These are phyloP conservation scores for Claviceps sp. DNA, from an alignment of 2,329 filamentous ascomycete species.

Conservation along the genomic window DNA sequence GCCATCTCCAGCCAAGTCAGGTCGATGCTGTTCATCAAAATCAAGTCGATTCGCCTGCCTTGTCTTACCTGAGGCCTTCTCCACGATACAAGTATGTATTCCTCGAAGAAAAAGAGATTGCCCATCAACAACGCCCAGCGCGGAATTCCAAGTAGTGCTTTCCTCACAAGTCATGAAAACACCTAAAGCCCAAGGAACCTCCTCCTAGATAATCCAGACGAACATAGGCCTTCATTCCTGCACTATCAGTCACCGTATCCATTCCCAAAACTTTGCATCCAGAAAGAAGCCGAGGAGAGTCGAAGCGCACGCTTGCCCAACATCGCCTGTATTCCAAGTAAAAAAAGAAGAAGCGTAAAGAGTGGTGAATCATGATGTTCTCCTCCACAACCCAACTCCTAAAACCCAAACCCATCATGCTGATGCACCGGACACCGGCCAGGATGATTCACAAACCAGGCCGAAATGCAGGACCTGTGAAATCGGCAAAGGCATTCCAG, in stretches of 20 bases:
- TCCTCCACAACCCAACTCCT: background rate
- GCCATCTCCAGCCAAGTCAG: too few species aligned
- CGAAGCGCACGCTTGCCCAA: background rate
- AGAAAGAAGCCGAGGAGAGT: background rate
- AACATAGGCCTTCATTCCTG: background rate
- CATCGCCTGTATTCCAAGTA: background rate
- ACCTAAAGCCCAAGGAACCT: background rate
- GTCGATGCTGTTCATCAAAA: background rate
- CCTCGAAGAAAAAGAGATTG: background rate
- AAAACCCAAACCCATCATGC: constrained; percentile 46
- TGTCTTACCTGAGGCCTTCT: background rate
- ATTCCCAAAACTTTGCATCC: background rate
- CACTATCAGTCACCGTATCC: background rate
- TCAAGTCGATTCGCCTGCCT: background rate
- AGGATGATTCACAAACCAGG: constrained; percentile 50
- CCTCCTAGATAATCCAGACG: background rate
- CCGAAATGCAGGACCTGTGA: constrained; percentile 45
- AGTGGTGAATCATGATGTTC: too few species aligned
- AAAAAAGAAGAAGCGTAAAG: background rate
- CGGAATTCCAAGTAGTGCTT: background rate
- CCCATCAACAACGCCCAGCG: background rate
- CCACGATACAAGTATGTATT: background rate
- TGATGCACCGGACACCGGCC: constrained; percentile 54
- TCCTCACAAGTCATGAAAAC: background rate
- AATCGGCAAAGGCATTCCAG: constrained; percentile 55